phyloP scores from a whole-genome alignment of 2,329 filamentous ascomycete species.

The Triangularia verruculosa region DNA sequence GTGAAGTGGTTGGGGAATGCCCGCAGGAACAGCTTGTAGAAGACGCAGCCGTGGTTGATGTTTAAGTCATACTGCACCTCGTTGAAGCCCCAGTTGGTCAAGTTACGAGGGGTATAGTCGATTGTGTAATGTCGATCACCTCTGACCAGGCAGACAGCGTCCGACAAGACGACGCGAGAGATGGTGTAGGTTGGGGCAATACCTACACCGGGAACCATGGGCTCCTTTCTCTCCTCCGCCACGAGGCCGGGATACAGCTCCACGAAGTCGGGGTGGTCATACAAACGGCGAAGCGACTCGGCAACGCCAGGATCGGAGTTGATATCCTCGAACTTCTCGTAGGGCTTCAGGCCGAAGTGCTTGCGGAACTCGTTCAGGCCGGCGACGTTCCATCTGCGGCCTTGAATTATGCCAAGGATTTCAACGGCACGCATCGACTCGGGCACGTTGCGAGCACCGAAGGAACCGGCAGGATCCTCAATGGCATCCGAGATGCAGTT shows the following conservation, averaged over 20 bases:
- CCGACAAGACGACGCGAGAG: constrained; percentile 71
- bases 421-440: constrained; percentile 71
- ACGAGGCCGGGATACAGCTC: constrained; percentile 79
- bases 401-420: constrained; percentile 75
- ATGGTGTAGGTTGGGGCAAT: constrained; percentile 75
- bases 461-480: constrained; percentile 73
- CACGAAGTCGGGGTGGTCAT: constrained; percentile 75
- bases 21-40: constrained; percentile 78
- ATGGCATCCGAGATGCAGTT: constrained; percentile 65
- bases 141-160: constrained; percentile 74
- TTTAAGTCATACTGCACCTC: constrained; percentile 70
- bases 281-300: constrained; percentile 62
- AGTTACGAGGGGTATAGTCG: constrained; percentile 69
- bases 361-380: constrained; percentile 82
- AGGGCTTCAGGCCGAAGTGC: constrained; percentile 73
- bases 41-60: constrained; percentile 76
- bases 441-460: constrained; percentile 72
- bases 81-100: constrained; percentile 83
- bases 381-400: constrained; percentile 72
- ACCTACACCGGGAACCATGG: constrained; percentile 71
- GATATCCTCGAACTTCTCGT: constrained; percentile 79
- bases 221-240: constrained; percentile 69
- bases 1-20: constrained; percentile 80
- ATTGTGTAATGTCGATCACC: constrained; percentile 75
- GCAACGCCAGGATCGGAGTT: constrained; percentile 73